phyloP scores from a whole-genome alignment of 108 stramenopile genomes.

The Skeletonema marinoi region DNA sequence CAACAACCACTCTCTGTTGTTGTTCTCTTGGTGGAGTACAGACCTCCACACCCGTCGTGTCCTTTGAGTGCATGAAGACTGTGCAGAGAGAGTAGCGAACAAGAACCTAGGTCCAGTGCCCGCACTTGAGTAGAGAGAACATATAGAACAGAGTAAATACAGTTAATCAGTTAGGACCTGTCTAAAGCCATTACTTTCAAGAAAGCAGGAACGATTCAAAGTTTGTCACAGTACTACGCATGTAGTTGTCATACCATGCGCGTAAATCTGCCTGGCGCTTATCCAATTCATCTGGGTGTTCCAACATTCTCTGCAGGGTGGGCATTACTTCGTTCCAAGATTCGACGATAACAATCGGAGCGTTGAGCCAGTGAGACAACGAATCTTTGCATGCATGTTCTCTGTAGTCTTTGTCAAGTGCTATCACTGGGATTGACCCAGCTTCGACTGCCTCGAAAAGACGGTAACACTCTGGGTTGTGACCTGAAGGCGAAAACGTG shows the following conservation, averaged over 20 bases:
- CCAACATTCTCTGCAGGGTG: slow-evolving; percentile 11
- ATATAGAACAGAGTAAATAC: too few relatives aligned
- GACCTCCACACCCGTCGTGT: too few relatives aligned
- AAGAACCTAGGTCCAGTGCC: too few relatives aligned
- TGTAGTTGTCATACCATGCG: slow-evolving; percentile 36
- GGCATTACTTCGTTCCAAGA: slow-evolving; percentile 37
- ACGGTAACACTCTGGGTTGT: slow-evolving; percentile 59
- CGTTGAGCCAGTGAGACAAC: slow-evolving; percentile 14
- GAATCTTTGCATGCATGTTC: slow-evolving; percentile 33
- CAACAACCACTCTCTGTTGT: too few relatives aligned
- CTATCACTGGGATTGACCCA: slow-evolving; percentile 39
- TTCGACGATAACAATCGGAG: slow-evolving; percentile 43
- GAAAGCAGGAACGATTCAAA: slow-evolving; percentile 12
- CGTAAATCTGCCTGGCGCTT: slow-evolving; percentile 27
- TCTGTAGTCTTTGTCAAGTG: slow-evolving; percentile 16
- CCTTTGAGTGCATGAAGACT: too few relatives aligned
- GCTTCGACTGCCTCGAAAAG: slow-evolving; percentile 50
- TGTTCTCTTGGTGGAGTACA: too few relatives aligned
- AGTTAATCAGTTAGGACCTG: too few relatives aligned
- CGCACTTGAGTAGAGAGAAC: too few relatives aligned
- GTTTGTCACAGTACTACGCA: slow-evolving; percentile 13
- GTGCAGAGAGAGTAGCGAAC: too few relatives aligned
- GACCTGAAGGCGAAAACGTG: slow-evolving; percentile 49
- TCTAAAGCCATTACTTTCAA: background rate
- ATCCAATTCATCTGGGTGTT: slow-evolving; percentile 41